phyloP scores from a whole-genome alignment of 768 basidiomycete genomes.

The Favolaschia claudopus region DNA sequence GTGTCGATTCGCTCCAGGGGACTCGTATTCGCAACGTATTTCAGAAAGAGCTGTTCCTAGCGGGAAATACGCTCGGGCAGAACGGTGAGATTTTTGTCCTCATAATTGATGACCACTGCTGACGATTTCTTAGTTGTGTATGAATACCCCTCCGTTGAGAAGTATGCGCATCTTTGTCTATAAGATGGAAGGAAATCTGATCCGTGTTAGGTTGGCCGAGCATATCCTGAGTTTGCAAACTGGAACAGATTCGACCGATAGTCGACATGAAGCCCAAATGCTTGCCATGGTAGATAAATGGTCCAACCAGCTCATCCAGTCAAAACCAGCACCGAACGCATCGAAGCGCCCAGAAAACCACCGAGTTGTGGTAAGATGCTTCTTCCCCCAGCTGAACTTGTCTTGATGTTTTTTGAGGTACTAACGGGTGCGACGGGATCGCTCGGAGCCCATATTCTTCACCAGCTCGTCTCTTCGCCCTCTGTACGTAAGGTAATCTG shows the following conservation, averaged over 20 bases:
- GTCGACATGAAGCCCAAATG: slow-evolving; percentile 48
- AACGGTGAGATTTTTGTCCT: slow-evolving; percentile 33
- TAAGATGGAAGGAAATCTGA: too few species aligned
- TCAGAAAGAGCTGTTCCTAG: slow-evolving; percentile 48
- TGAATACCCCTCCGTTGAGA: slow-evolving; percentile 53
- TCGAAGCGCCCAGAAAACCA: slow-evolving; percentile 16
- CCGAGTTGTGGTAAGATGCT: slow-evolving; percentile 20
- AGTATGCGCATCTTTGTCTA: slow-evolving; percentile 31
- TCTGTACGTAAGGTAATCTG: slow-evolving; percentile 54
- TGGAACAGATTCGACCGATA: slow-evolving; percentile 34
- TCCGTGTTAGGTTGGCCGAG: slow-evolving; percentile 43
- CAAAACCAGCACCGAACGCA: slow-evolving; percentile 10
- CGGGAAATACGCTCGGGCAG: slow-evolving; percentile 40
- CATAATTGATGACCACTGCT: not conserved
- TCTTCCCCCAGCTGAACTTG: not conserved
- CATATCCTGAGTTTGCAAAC: slow-evolving; percentile 45
- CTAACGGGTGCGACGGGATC: slow-evolving; percentile 64
- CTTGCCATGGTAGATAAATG: slow-evolving; percentile 54
- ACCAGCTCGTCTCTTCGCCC: slow-evolving; percentile 45
- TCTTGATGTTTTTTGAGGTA: slow-evolving; percentile 35
- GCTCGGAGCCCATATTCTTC: slow-evolving; percentile 61
- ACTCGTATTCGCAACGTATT: slow-evolving; percentile 57
- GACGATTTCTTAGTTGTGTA: slow-evolving; percentile 49
- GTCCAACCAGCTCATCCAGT: slow-evolving; percentile 18
- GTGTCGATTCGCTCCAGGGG: slow-evolving; percentile 62